Base-by-base conservation (phyloP, 177 flowering plant species). In the Telopea speciosissima region DNA sequence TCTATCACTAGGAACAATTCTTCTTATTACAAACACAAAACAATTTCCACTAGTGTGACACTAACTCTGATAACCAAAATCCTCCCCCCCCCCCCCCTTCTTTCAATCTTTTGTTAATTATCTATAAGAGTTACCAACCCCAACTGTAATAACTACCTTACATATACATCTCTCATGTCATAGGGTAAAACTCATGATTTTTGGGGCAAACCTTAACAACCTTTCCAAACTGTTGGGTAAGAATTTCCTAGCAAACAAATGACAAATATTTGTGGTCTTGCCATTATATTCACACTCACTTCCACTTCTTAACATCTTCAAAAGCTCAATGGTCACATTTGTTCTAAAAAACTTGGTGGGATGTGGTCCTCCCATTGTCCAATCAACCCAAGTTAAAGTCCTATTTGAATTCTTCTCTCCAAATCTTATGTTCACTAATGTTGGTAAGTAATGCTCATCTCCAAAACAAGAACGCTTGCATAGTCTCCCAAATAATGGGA, bases 351-450 rank as follows among this genome's bases (percentile, higher is more conserved):
- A 68, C 70, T 42, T 24, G 22, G 62, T 21, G 0, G 70, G 70
- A 23, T 68, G 70, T 13, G 70, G 62, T 9, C 70, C 70, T 24
- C 70, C 70, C 4, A 5, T 10, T 4, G 70, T 23, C 70, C 70
- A 68, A 23, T 68, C 70, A 23, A 56, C 70, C 36, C 40, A 68
- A 24, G 70, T 68, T 28, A 68, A 17, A 23, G 61, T 68, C 70
- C 70, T 31, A 31, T 68, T 68, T 5, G 70, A 52, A 28, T 24
- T 68, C 62, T 52, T 25, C 22, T 13, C 19, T 42, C 17, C 12
- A 28, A 52, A 52, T 28, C 11, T 24, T 11, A 68, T 14, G 54
- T 23, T 68, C 33, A 56, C 70, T 24, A 52, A 26, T 54, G 70
- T 68, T 3, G 70, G 70, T 11, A 68, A 12, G 62, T 68, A 31